Base-by-base conservation (phyloP, 2,329 filamentous ascomycete genomes). In the Ascosphaera acerosa region DNA sequence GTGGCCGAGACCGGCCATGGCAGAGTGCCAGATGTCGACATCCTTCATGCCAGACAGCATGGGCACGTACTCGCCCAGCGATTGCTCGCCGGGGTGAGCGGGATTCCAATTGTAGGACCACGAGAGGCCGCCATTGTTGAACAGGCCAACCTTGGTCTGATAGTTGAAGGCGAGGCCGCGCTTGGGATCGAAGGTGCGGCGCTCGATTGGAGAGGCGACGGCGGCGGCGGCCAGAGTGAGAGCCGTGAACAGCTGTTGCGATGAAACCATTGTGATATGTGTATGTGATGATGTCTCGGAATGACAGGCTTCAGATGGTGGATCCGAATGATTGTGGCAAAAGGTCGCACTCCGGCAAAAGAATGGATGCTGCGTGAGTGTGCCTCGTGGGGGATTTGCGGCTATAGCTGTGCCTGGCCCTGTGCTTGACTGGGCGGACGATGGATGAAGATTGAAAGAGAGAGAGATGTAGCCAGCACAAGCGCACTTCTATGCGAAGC, bases 71-170 rank as follows among this genome's bases (percentile, higher is more conserved):
- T 58, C 53, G 32, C 53, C 41, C 16, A 44, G 43, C 3, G 36
- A 43, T 4, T 52, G 36, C 4, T 20, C 29, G 12, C 53, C 53
- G 18, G 36, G 39, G 15, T 43, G 26, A 15, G 36, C 36, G 29
- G 42, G 35, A 29, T 44, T 53, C 56, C 56, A 59, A 44, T 59
- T 53, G 44, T 58, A 58, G 20, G 50, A 51, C 56, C 56, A 59
- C 25, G 45, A 44, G 32, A 54, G 41, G 15, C 37, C 27, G 16
- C 40, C 42, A 29, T 35, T 37, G 32, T 39, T 31, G 32, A 59
- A 51, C 10, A 46, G 32, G 16, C 38, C n/a, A 7, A 52, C 42
- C 20, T 47, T 38, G 15, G 39, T 36, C 22, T 44, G 41, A 22
- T 50, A 42, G 37, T 57, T 58, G 49, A 57, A 59, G 33, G 48